A percentile compares a stretch with the other conserved stretches of the same genome.
Evolutionary conservation across 352 stramenopile species (phyloP).

Genomic region (Phytophthora lateralis): DNA sequence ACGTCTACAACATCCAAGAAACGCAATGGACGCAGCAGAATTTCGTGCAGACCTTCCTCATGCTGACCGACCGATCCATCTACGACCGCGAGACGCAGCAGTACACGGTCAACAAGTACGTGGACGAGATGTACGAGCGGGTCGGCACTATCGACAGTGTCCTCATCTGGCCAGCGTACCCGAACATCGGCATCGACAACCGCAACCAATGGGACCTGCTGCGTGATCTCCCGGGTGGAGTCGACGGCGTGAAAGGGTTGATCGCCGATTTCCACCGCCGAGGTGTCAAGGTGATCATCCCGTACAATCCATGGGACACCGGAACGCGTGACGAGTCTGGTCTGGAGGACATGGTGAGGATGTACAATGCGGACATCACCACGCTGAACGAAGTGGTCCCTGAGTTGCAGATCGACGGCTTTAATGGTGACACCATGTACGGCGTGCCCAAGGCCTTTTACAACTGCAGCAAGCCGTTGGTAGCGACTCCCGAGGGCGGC

Average conservation of each 20-base stretch:
- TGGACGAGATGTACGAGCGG: conserved; percentile 55
- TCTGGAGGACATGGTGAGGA: conserved; percentile 59
- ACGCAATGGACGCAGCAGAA: conserved; percentile 78
- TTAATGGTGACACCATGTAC: conserved; percentile 92
- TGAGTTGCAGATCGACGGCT: conserved; percentile 62
- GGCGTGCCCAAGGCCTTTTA: conserved; percentile 82
- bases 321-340: conserved; percentile 63
- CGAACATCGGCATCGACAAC: conserved; percentile 83
- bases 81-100: conserved; percentile 66
- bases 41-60: conserved; percentile 78
- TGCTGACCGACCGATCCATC: conserved; percentile 81
- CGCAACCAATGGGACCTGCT: conserved; percentile 85
- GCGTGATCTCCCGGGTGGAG: conserved; percentile 57
- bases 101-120: conserved; percentile 77
- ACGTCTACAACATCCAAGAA: conserved; percentile 69
- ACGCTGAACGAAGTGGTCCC: conserved; percentile 50
- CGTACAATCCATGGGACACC: conserved; percentile 88
- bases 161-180: conserved; percentile 84
- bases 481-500: conserved; percentile 69
- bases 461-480: conserved; percentile 65
- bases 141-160: conserved; percentile 77
- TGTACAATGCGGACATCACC: conserved; percentile 77
- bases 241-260: conserved; percentile 49
- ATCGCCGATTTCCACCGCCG: conserved; percentile 67
- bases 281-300: conserved; percentile 69